phyloP scores from a whole-genome alignment of 441 rosid genomes.

The Pelargonium cotyledonis region DNA sequence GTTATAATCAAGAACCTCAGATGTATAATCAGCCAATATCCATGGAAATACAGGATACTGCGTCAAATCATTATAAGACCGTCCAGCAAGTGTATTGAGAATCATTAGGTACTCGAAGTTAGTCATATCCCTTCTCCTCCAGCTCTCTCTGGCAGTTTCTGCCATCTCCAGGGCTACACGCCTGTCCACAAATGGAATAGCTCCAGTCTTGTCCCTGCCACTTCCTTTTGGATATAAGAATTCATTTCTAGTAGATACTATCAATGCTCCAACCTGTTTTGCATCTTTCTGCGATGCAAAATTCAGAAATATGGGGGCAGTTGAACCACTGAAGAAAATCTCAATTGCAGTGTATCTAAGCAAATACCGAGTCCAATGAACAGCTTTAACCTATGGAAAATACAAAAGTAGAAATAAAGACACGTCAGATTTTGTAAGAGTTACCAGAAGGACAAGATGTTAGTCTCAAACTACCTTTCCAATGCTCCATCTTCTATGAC shows the following conservation, averaged over 20 bases:
- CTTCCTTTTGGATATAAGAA: constrained; percentile 73
- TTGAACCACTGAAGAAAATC: constrained; percentile 74
- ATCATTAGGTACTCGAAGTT: constrained; percentile 95
- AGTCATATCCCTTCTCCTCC: constrained; percentile 96
- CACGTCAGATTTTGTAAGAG: constrained; percentile 24
- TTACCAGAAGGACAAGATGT: constrained; percentile 14
- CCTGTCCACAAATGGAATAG: constrained; percentile 81
- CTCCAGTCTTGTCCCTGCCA: constrained; percentile 73
- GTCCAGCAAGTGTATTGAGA: constrained; percentile 92
- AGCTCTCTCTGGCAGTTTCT: constrained; percentile 89
- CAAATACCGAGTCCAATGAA: constrained; percentile 94
- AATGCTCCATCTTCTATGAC: constrained; percentile 87
- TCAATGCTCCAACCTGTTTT: constrained; percentile 77
- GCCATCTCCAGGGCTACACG: constrained; percentile 91
- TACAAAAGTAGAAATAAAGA: constrained; percentile 17
- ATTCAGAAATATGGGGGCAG: constrained; percentile 75
- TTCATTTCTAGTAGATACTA: constrained; percentile 90
- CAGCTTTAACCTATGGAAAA: constrained; percentile 64
- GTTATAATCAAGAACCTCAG: constrained; percentile 89
- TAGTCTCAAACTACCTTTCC: constrained; percentile 52
- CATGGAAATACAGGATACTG: constrained; percentile 99
- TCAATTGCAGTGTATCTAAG: constrained; percentile 92
- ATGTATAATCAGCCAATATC: constrained; percentile 92
- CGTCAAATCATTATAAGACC: constrained; percentile 95
- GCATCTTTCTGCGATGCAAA: constrained; percentile 81